These are phyloP conservation scores for Acacia pycnantha DNA, from an alignment of 331 rosid species.

Conservation along the genomic window DNA sequence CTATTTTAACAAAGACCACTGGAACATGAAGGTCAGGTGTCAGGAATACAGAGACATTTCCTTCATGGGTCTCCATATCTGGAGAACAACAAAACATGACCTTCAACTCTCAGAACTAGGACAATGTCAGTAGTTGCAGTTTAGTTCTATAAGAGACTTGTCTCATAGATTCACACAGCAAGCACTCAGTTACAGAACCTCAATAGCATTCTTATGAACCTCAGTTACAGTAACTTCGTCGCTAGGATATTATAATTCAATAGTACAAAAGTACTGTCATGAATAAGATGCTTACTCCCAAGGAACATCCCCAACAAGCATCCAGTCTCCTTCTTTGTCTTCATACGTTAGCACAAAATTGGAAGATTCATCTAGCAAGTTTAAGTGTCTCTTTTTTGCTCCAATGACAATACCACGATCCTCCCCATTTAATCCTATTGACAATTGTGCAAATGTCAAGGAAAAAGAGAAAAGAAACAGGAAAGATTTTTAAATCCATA, in stretches of 20 bases:
- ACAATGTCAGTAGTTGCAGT: neutral
- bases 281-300: constrained; percentile 65
- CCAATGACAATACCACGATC: constrained; percentile 39
- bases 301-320: constrained; percentile 99
- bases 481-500: neutral
- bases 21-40: neutral
- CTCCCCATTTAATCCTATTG: constrained; percentile 56
- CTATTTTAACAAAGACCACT: neutral
- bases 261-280: neutral
- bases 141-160: neutral
- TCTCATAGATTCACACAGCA: neutral
- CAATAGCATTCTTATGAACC: neutral
- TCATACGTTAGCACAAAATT: constrained; percentile 87
- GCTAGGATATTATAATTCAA: neutral
- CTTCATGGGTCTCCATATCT: neutral
- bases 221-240: neutral
- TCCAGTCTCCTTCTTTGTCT: constrained; percentile 99
- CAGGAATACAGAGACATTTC: neutral
- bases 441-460: constrained; percentile 25
- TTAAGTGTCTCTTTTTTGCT: constrained; percentile 47
- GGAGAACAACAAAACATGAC: neutral
- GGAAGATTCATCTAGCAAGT: constrained; percentile 67
- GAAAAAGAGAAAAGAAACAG: neutral
- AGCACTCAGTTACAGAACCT: neutral
- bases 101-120: neutral